A percentile compares a stretch with the other conserved stretches of the same genome.
Evolutionary conservation across 2,329 filamentous ascomycete genomes (phyloP).

Genomic region (Pyrenochaeta sp.): DNA sequence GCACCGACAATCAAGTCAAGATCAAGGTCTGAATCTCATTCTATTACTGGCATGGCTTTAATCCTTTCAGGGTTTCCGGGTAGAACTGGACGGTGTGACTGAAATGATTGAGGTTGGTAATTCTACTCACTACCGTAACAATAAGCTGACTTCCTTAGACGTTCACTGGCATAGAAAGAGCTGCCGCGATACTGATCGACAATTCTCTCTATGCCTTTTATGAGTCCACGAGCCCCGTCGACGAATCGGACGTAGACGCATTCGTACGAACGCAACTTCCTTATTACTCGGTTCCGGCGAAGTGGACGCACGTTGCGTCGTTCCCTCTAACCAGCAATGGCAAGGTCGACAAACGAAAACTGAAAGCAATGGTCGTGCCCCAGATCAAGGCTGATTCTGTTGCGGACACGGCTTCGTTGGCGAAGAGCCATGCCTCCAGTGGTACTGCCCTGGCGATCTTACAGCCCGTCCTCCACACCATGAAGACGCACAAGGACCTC

Average conservation of each 20-base stretch:
- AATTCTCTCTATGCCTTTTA: slow-evolving; percentile 62
- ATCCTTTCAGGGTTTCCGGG: slow-evolving; percentile 62
- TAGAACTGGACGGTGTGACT: slow-evolving; percentile 68
- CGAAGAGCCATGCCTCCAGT: too few relatives aligned
- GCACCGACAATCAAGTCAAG: slow-evolving; percentile 69
- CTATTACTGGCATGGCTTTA: neutral
- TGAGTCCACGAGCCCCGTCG: slow-evolving; percentile 45
- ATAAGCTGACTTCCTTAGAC: slow-evolving; percentile 34
- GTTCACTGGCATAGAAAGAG: slow-evolving; percentile 58
- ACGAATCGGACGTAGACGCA: slow-evolving; percentile 48
- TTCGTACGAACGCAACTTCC: slow-evolving; percentile 58
- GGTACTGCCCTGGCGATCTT: neutral
- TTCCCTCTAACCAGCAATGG: slow-evolving; percentile 65
- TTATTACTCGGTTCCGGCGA: slow-evolving; percentile 64
- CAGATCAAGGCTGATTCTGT: slow-evolving; percentile 8
- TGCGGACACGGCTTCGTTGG: neutral
- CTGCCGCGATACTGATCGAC: slow-evolving; percentile 59
- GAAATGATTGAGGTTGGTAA: slow-evolving; percentile 31
- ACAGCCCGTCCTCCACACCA: neutral
- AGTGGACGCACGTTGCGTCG: slow-evolving; percentile 53
- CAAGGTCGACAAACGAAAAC: slow-evolving; percentile 63
- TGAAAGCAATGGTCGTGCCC: slow-evolving; percentile 43
- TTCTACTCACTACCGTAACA: neutral
- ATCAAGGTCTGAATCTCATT: slow-evolving; percentile 54
- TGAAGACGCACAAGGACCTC: too few relatives aligned